Percentiles rank a stretch among this genome's conserved stretches.
phyloP scores from a whole-genome alignment of 179 eudicot species.

The Drosera spatulata region DNA sequence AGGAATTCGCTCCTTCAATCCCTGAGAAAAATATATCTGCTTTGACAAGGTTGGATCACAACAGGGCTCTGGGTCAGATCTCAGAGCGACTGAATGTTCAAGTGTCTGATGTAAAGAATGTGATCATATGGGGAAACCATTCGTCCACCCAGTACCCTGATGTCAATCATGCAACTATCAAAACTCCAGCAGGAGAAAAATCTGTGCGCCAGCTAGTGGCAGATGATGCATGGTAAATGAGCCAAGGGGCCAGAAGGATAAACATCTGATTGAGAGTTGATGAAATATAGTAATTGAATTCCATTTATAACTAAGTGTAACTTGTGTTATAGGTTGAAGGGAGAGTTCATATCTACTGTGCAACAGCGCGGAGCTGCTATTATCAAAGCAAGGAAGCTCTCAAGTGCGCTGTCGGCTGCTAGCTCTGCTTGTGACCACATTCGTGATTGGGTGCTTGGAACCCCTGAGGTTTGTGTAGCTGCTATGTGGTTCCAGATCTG shows the following conservation, averaged over 20 bases:
- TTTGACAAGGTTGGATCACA: conserved; percentile 86
- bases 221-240: conserved; percentile 69
- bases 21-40: conserved; percentile 78
- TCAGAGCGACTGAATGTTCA: conserved; percentile 76
- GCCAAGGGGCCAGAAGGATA: neutral
- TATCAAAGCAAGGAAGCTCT: conserved; percentile 88
- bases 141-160: conserved; percentile 90
- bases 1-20: conserved; percentile 94
- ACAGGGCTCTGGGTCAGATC: conserved; percentile 92
- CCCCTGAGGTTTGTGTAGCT: conserved; percentile 54
- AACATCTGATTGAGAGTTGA: neutral
- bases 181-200: conserved; percentile 36
- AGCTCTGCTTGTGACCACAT: conserved; percentile 95
- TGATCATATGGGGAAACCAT: conserved; percentile 91
- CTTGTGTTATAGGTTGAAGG: conserved; percentile 46
- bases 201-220: conserved; percentile 70
- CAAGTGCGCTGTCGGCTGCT: conserved; percentile 94
- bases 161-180: conserved; percentile 86
- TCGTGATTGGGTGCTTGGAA: conserved; percentile 92
- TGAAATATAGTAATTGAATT: neutral
- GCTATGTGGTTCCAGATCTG: too few relatives aligned
- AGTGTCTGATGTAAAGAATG: conserved; percentile 82
- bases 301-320: neutral
- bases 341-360: conserved; percentile 72
- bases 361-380: conserved; percentile 97